Evolutionary conservation across 2,329 filamentous ascomycete genomes (phyloP), one percentile per base, ranked within the genome.

Genomic region (Fusarium musae): DNA sequence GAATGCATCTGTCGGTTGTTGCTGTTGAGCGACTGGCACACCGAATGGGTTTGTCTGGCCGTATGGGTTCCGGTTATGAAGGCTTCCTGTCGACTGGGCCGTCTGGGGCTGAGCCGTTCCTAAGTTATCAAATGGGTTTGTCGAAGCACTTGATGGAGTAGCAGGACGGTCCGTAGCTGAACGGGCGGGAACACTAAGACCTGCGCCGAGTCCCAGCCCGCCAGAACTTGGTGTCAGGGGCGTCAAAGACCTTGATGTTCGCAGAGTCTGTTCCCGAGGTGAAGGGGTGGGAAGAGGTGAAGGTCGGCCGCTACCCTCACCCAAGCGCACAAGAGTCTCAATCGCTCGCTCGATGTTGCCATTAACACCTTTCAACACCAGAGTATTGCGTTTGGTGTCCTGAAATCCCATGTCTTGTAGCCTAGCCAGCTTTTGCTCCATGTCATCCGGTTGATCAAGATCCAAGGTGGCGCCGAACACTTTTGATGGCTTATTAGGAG

Each of bases 331-430:
- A 78, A 99, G 83, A 23, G 94, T 90, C 81, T 98, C 96, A 49
- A 98, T 90, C 1, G 96, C 91, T 80, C 90, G 92, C 75, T 98
- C 94, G 65, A 99, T 80, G 78, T 96, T 95, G 8, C 96, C 95
- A 78, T 93, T 91, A 36, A 97, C 87, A 6, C 93, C 93, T 79
- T 95, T 95, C 23, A 99, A 84, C 32, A 98, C 91, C 59, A 92
- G 90, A 9, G 90, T 87, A 78, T 98, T 98, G 66, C 93, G 90
- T 76, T 92, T 93, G 46, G 92, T 91, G 79, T 99, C 95, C 8
- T 85, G 86, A 78, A 99, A 99, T 1, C 96, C 96, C 95, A 98
- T 97, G 63, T 98, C 95, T 62, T 91, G 89, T 64, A 99, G 84
- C 59, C 90, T 91, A 6, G 87, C 86, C 80, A 98, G 83, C 81